Evolutionary conservation across 2,329 filamentous ascomycete species (phyloP).

Genomic region (Paecilomyces sp.): DNA sequence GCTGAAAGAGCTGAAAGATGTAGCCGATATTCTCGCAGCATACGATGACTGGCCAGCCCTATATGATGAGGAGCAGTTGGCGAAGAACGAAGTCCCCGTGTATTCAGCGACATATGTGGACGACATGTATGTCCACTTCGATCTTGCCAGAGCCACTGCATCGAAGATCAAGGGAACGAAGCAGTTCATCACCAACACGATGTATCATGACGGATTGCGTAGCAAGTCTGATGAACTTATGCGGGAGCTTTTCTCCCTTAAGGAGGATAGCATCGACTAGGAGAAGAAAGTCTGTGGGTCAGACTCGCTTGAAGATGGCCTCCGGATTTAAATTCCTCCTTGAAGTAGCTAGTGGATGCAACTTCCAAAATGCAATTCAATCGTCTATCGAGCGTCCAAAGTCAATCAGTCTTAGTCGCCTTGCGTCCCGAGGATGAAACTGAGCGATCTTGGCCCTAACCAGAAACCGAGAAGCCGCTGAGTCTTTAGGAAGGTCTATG

Average conservation of each 20-base stretch:
- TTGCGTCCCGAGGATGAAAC: slow-evolving; percentile 49
- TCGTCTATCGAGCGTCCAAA: slow-evolving; percentile 37
- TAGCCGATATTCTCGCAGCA: slow-evolving; percentile 63
- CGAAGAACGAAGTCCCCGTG: slow-evolving; percentile 72
- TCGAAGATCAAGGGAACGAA: slow-evolving; percentile 67
- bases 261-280: slow-evolving; percentile 61
- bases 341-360: not conserved
- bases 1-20: slow-evolving; percentile 59
- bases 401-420: slow-evolving; percentile 45
- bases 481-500: slow-evolving; percentile 42
- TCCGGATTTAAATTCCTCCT: not conserved
- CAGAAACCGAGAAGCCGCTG: slow-evolving; percentile 47
- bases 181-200: slow-evolving; percentile 74
- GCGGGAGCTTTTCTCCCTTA: slow-evolving; percentile 65
- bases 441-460: slow-evolving; percentile 50
- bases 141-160: slow-evolving; percentile 66
- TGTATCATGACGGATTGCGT: slow-evolving; percentile 81
- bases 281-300: not conserved
- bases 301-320: not conserved
- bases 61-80: slow-evolving; percentile 68
- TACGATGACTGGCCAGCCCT: slow-evolving; percentile 65
- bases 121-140: slow-evolving; percentile 88
- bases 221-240: slow-evolving; percentile 69
- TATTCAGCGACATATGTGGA: slow-evolving; percentile 79
- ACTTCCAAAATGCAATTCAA: slow-evolving; percentile 8